Conservation (phyloP, 148 eudicot species). For the Diospyros kaki region DNA sequence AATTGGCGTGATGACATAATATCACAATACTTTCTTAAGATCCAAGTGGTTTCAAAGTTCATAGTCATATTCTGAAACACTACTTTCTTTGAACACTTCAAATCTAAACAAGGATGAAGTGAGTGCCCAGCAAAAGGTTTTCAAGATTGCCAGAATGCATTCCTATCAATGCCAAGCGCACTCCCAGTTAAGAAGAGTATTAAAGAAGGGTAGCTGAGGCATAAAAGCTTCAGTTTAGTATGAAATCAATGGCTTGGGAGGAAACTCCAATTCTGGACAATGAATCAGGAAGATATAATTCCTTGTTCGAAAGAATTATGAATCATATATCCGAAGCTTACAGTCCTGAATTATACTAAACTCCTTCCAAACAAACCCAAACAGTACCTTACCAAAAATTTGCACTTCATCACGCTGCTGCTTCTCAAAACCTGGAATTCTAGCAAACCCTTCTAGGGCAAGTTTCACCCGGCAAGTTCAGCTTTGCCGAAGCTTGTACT, state of each 20-base stretch:
- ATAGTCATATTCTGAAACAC: no score
- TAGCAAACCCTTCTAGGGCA: neutral
- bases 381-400: neutral
- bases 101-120: no score
- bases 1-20: no score
- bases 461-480: neutral
- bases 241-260: neutral
- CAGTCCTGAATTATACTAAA: neutral
- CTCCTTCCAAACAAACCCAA: neutral
- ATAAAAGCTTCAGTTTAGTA: neutral
- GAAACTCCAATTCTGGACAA: neutral
- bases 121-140: no score
- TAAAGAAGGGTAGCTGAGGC: no score
- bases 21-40: no score
- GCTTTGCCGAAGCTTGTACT: neutral
- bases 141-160: no score
- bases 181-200: no score
- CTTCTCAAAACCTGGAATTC: neutral
- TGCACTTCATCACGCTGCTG: constrained; percentile 1
- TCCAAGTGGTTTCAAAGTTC: no score
- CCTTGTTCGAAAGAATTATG: constrained; percentile 1
- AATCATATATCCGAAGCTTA: neutral
- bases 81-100: no score
- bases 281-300: neutral
- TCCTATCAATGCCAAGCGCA: no score